Evolutionary conservation across 1,139 yeast species (phyloP), one percentile per base, ranked within the genome.

Genomic region (Candida freyschussii): DNA sequence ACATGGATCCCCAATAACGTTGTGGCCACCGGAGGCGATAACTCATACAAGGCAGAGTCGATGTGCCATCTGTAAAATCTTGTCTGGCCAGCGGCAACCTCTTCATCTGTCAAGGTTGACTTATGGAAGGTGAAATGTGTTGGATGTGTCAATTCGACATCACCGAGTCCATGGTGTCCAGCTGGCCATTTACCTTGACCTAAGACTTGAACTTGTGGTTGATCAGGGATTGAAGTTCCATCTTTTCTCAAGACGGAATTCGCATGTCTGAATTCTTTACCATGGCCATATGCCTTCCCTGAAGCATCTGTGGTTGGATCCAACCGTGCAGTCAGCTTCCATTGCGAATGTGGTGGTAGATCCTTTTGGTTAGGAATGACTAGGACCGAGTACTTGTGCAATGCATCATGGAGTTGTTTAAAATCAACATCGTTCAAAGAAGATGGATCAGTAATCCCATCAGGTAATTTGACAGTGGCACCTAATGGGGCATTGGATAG

Each of bases 1-100:
- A 82, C 91, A 51, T 78, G 72, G 45, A 85, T 76, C 6, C 95
- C 95, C 37, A 85, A 67, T 41, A 85, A 68, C 2, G 95, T 84
- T 4, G 95, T 85, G 29, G 80, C 84, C 46, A 80, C 70, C 20
- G 95, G 95, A 18, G 95, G 95, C 7, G 89, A 75, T 48, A 84
- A 68, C 21, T 75, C 95, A 51, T 85, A 85, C 31, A 85, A 69
- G 6, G 95, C 95, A 28, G 91, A 80, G 59, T 85, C 95, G 47
- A 85, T 83, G 60, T 85, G 95, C 95, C 95, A 85, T 62, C 95
- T 75, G 70, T 84, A 85, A 57, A 79, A 85, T 46, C 93, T 69
- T 2, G 95, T 85, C 56, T 71, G 70, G 36, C 78, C 74, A 19
- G 72, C 64, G 4, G 69, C 69, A 34, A 81, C 74, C 43, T 82